Evolutionary conservation across 2,329 filamentous ascomycete species (phyloP).

Genomic region (Sclerotinia nivalis): DNA sequence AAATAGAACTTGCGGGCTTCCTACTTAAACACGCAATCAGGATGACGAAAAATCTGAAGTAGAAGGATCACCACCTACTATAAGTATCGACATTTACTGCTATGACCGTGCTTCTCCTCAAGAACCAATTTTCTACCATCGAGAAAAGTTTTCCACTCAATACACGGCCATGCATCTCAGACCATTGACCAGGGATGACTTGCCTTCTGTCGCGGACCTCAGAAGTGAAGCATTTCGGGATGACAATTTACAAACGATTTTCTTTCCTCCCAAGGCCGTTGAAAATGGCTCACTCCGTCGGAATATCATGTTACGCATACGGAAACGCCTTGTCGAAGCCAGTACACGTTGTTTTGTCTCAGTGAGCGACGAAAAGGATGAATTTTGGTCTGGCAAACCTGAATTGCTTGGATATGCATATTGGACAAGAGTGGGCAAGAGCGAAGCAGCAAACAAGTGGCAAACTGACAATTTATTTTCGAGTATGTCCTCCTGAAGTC

Average conservation of each 20-base stretch:
- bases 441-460: slow-evolving; percentile 18
- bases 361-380: slow-evolving; percentile 16
- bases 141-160: too few relatives aligned
- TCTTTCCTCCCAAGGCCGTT: slow-evolving; percentile 15
- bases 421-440: slow-evolving; percentile 15
- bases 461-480: slow-evolving; percentile 8
- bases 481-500: neutral
- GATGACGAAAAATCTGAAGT: too few relatives aligned
- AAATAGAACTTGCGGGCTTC: neutral
- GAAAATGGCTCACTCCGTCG: slow-evolving; percentile 7
- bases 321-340: neutral
- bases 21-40: neutral
- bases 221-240: slow-evolving; percentile 7
- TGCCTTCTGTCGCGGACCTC: slow-evolving; percentile 1
- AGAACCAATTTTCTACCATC: neutral
- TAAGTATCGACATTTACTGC: neutral
- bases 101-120: neutral
- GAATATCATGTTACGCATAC: neutral
- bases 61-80: neutral
- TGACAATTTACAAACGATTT: neutral
- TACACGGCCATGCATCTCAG: slow-evolving; percentile 7
- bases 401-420: slow-evolving; percentile 19
- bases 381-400: slow-evolving; percentile 14
- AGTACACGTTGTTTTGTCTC: slow-evolving; percentile 4
- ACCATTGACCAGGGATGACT: neutral